phyloP scores from a whole-genome alignment of 2,329 filamentous ascomycete genomes.

The Chaetothyriales sp. region DNA sequence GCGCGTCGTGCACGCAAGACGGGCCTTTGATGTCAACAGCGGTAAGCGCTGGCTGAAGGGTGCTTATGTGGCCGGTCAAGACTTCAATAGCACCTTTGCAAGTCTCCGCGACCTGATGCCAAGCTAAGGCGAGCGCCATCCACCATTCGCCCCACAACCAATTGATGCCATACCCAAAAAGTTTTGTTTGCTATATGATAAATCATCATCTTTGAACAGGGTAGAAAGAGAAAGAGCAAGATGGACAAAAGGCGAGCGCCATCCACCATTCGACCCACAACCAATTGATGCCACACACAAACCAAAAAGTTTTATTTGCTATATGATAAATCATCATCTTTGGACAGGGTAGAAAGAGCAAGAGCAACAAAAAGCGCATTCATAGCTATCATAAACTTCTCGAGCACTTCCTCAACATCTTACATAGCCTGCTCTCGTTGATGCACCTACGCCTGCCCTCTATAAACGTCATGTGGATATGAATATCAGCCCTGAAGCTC shows the following conservation, averaged over 20 bases:
- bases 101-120: conserved; percentile 5
- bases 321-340: neutral
- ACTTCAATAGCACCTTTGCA: conserved; percentile 28
- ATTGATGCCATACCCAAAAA: neutral
- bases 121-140: neutral
- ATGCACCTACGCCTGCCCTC: neutral
- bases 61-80: conserved; percentile 62
- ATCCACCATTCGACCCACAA: neutral
- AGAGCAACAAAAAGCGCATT: neutral
- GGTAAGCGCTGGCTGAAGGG: conserved; percentile 74
- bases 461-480: neutral
- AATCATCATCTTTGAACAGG: neutral
- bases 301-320: neutral
- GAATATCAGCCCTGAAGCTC: neutral
- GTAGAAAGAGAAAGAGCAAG: too few relatives aligned
- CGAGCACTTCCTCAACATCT: neutral
- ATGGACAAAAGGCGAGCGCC: neutral
- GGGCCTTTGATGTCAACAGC: conserved; percentile 52
- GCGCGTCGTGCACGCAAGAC: conserved; percentile 70
- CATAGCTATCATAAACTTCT: neutral
- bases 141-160: neutral
- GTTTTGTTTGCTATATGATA: neutral
- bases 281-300: neutral
- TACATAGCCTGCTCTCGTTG: too few relatives aligned
- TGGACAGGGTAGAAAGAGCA: neutral